Evolutionary conservation across 805 yeast species (phyloP), one percentile per base, ranked within the genome.

Genomic region (Saccharomycopsis sp.): DNA sequence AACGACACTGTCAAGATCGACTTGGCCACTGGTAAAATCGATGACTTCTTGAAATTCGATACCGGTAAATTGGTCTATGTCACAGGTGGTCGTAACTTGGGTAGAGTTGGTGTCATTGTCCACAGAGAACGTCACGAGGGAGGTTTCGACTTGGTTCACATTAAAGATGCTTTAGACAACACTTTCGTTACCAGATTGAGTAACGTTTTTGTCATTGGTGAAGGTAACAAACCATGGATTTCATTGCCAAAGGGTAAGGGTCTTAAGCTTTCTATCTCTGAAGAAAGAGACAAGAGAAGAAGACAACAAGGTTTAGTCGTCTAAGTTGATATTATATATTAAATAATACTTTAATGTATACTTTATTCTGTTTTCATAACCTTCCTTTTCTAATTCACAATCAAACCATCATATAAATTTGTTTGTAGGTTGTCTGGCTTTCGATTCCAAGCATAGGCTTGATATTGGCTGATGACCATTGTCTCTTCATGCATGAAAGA

Each of bases 221-320:
- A 91, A 82, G 91, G 91, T 72, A 87, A 89, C 79, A 90, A 89
- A 82, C 96, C 97, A 74, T 84, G 83, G 84, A 83, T 91, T 75
- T 89, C 96, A 64, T 83, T 91, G 78, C 97, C 97, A 82, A 91
- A 90, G 93, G 97, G 97, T 82, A 91, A 91, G 86, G 97, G 97
- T 87, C 87, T 91, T 79, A 91, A 91, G 85, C 85, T 91, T 75
- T 76, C 93, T 72, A 91, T 91, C 76, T 82, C 97, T 74, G 97
- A 91, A 83, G 97, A 91, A 86, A 90, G 97, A 82, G 97, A 91
- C 89, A 85, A 92, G 85, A 92, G 96, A 81, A 88, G 97, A 81
- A 91, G 93, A 74, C 87, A 83, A 76, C 78, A 75, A 69, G 83
- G 82, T 76, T 77, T 79, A 73, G 56, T 44, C 29, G 59, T 55